A percentile compares a stretch with the other conserved stretches of the same genome.
These are phyloP conservation scores for Arthrobotrys conoides DNA, from an alignment of 2,329 filamentous ascomycete species.

Conservation along the genomic window DNA sequence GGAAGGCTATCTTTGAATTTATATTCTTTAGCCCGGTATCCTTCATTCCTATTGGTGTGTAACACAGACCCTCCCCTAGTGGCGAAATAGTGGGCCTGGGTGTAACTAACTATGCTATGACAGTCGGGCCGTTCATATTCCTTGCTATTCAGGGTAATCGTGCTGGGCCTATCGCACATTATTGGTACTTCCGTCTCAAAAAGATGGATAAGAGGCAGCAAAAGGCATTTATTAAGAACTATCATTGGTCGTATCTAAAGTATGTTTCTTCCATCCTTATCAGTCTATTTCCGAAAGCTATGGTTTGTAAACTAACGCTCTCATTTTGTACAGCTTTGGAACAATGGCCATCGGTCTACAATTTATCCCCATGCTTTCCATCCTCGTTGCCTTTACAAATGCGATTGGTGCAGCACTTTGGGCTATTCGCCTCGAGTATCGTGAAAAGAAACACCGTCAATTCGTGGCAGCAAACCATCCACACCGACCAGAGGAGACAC, in stretches of 20 bases:
- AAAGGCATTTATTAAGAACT: slow-evolving; percentile 77
- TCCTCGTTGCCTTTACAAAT: slow-evolving; percentile 92
- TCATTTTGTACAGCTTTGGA: slow-evolving; percentile 74
- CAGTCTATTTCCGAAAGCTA: slow-evolving; percentile 1
- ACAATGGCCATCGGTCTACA: slow-evolving; percentile 86
- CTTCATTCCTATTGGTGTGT: slow-evolving; percentile 54
- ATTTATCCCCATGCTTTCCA: slow-evolving; percentile 89
- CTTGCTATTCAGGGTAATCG: slow-evolving; percentile 58
- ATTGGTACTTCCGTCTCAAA: slow-evolving; percentile 76
- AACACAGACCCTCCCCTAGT: neutral
- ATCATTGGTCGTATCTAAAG: slow-evolving; percentile 89
- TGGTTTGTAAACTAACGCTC: neutral
- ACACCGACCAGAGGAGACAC: slow-evolving; percentile 53
- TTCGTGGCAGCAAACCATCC: slow-evolving; percentile 59
- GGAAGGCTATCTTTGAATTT: slow-evolving; percentile 63
- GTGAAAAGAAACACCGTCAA: slow-evolving; percentile 54
- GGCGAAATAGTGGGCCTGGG: neutral
- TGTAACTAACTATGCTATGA: slow-evolving; percentile 1
- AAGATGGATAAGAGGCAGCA: slow-evolving; percentile 81
- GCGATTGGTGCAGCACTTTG: slow-evolving; percentile 88
- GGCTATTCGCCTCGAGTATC: slow-evolving; percentile 80
- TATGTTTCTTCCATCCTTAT: slow-evolving; percentile 65
- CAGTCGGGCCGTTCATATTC: slow-evolving; percentile 61
- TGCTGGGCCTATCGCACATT: slow-evolving; percentile 59
- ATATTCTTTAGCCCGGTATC: slow-evolving; percentile 67